phyloP scores from a whole-genome alignment of 495 filamentous ascomycete species.

The Niebla homalea region DNA sequence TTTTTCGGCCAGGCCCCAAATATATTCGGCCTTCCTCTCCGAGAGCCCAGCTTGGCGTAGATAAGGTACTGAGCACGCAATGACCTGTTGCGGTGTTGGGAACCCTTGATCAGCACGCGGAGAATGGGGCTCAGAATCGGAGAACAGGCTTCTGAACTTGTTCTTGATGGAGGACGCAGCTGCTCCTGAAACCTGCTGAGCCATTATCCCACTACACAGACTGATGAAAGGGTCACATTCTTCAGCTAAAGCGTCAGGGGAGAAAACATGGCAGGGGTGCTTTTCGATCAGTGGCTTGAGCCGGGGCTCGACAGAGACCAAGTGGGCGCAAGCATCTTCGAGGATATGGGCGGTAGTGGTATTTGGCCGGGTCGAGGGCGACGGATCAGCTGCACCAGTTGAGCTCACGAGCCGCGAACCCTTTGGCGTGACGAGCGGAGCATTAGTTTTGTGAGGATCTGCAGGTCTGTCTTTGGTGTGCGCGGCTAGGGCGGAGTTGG shows the following conservation, averaged over 20 bases:
- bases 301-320: slow-evolving; percentile 62
- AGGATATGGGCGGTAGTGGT: slow-evolving; percentile 63
- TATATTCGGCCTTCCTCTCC: slow-evolving; percentile 87
- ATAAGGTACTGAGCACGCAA: slow-evolving; percentile 39
- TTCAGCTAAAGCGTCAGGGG: slow-evolving; percentile 68
- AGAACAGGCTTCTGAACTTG: slow-evolving; percentile 73
- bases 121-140: slow-evolving; percentile 15
- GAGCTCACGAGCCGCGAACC: slow-evolving; percentile 54
- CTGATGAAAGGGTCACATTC: slow-evolving; percentile 76
- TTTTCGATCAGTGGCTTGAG: slow-evolving; percentile 59
- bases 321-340: slow-evolving; percentile 61
- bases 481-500: slow-evolving; percentile 18
- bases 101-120: slow-evolving; percentile 32
- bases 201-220: slow-evolving; percentile 75
- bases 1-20: slow-evolving; percentile 69
- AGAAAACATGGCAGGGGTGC: slow-evolving; percentile 68
- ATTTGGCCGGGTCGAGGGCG: slow-evolving; percentile 40
- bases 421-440: slow-evolving; percentile 63
- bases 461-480: slow-evolving; percentile 35
- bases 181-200: slow-evolving; percentile 88
- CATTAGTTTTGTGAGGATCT: slow-evolving; percentile 55
- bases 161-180: slow-evolving; percentile 78
- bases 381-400: slow-evolving; percentile 30
- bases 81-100: slow-evolving; percentile 64
- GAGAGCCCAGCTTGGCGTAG: slow-evolving; percentile 80